Evolutionary conservation across 2,329 filamentous ascomycete species (phyloP).

Genomic region (Colletotrichum tamarilloi): DNA sequence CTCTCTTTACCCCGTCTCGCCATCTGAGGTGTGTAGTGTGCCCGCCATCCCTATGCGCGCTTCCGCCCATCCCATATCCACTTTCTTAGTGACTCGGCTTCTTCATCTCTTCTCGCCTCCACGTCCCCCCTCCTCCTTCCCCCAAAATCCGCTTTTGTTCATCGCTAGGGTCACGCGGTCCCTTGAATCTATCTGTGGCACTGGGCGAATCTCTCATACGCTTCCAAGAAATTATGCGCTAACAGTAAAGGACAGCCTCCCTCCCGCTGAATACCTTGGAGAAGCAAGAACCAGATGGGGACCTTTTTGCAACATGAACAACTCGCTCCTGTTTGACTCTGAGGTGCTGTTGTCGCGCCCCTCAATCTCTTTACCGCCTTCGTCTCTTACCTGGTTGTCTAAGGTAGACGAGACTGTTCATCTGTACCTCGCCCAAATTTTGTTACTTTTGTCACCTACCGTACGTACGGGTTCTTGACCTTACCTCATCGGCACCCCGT

Average conservation of each 20-base stretch:
- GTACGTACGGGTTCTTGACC: not conserved
- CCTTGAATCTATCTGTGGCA: constrained; percentile 35
- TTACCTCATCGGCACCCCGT: not conserved
- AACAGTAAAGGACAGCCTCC: constrained; percentile 7
- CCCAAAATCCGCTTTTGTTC: constrained; percentile 3
- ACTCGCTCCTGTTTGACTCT: not conserved
- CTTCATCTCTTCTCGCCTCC: constrained; percentile 18
- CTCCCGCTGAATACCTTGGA: not conserved
- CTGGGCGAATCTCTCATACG: constrained; percentile 25
- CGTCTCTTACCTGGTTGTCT: not conserved
- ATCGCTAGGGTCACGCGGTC: constrained; percentile 34
- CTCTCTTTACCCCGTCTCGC: not conserved
- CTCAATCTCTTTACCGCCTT: not conserved
- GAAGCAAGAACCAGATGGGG: not conserved
- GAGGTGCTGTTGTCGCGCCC: not conserved
- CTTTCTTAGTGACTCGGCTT: constrained; percentile 23
- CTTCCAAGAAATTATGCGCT: constrained; percentile 30
- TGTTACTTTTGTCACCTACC: not conserved
- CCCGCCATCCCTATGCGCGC: constrained; percentile 27
- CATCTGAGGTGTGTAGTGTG: not conserved
- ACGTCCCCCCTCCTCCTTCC: not conserved
- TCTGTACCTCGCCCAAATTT: too few relatives aligned
- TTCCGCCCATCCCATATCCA: constrained; percentile 17
- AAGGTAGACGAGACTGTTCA: not conserved
- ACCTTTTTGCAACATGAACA: constrained; percentile 5